phyloP scores from a whole-genome alignment of 208 protist genomes.

The Leptomonas seymouri region DNA sequence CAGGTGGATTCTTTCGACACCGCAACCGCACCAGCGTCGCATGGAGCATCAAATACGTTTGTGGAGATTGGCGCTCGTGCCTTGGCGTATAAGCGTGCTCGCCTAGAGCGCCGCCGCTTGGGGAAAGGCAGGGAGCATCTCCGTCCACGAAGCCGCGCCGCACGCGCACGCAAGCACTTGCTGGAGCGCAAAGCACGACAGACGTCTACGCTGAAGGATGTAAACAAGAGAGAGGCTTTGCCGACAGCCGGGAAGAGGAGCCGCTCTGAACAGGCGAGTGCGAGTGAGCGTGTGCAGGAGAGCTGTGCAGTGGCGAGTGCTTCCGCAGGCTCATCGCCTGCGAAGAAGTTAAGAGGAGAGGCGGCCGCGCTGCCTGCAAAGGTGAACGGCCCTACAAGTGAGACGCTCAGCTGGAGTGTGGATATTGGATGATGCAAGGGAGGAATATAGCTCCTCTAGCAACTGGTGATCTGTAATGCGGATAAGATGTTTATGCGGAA shows the following conservation, averaged over 20 bases:
- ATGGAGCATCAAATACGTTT: conserved; percentile 10
- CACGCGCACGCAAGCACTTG: conserved; percentile 2
- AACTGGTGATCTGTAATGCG: too few relatives aligned
- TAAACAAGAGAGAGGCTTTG: not conserved
- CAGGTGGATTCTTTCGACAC: not conserved
- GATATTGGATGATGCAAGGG: conserved; percentile 8
- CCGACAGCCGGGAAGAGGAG: not conserved
- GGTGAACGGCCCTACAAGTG: not conserved
- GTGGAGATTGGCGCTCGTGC: conserved; percentile 23
- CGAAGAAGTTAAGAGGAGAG: not conserved
- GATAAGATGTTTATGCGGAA: too few relatives aligned
- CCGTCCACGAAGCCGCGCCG: conserved; percentile 2
- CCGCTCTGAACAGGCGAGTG: not conserved
- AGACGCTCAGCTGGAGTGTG: conserved; percentile 30
- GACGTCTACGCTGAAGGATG: not conserved
- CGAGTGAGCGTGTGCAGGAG: too few relatives aligned
- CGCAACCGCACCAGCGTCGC: not conserved
- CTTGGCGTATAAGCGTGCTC: conserved; percentile 4
- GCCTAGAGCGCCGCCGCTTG: conserved; percentile 17
- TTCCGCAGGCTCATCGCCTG: too few relatives aligned
- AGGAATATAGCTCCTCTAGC: not conserved
- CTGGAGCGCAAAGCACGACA: conserved; percentile 1
- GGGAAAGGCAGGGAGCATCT: conserved; percentile 9
- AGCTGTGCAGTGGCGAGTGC: too few relatives aligned
- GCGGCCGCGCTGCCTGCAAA: not conserved